These are phyloP conservation scores for Rhodotorula sp. DNA, from an alignment of 1,284 basidiomycete genomes.

Conservation along the genomic window DNA sequence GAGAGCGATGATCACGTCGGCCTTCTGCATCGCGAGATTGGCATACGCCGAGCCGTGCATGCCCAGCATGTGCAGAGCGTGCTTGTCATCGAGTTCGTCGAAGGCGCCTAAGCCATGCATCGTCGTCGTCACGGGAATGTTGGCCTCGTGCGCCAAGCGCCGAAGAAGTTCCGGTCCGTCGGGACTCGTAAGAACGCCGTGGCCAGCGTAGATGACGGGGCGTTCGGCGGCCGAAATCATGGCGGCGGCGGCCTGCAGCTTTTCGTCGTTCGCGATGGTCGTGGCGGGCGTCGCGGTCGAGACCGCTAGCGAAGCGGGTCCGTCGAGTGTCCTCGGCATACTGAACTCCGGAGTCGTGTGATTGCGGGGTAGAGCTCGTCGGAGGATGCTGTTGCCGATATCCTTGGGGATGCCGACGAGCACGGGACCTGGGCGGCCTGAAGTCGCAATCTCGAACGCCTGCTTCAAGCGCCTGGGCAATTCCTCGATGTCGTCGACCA, in stretches of 20 bases:
- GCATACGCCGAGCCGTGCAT: slow-evolving; percentile 99
- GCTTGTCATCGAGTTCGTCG: slow-evolving; percentile 78
- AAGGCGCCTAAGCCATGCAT: slow-evolving; percentile 93
- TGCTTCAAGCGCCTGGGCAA: slow-evolving; percentile 95
- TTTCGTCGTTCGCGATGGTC: slow-evolving; percentile 62
- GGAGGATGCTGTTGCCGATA: slow-evolving; percentile 87
- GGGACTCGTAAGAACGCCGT: slow-evolving; percentile 82
- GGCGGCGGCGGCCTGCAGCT: slow-evolving; percentile 79
- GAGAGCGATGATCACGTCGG: slow-evolving; percentile 95
- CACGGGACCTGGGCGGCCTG: slow-evolving; percentile 93
- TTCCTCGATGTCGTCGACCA: slow-evolving; percentile 97
- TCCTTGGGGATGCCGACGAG: slow-evolving; percentile 98
- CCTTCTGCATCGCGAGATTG: slow-evolving; percentile 95
- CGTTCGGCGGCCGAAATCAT: slow-evolving; percentile 89
- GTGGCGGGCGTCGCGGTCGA: slow-evolving; percentile 34
- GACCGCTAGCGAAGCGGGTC: slow-evolving; percentile 30
- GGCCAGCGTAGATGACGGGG: slow-evolving; percentile 91
- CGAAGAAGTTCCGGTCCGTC: slow-evolving; percentile 81
- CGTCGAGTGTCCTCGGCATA: slow-evolving; percentile 32
- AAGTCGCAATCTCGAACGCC: slow-evolving; percentile 98
- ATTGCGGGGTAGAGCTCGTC: slow-evolving; percentile 80
- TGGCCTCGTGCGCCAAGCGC: slow-evolving; percentile 75
- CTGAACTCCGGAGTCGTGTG: slow-evolving; percentile 74
- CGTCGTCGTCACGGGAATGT: slow-evolving; percentile 96
- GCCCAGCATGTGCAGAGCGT: slow-evolving; percentile 93